Evolutionary conservation across 768 basidiomycete species (phyloP).

Genomic region (Boletus bicolor): DNA sequence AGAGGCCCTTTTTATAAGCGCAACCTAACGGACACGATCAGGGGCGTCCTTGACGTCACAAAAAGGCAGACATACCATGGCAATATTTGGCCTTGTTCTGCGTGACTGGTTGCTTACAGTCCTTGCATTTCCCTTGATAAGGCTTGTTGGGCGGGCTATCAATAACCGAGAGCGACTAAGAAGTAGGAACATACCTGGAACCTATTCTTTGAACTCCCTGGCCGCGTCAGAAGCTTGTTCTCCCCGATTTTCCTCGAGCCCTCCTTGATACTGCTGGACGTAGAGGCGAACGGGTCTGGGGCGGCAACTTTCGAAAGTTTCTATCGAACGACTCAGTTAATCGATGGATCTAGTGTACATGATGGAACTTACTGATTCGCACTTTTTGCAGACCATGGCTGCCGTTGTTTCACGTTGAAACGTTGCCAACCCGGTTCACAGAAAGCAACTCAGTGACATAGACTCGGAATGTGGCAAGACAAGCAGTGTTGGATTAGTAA

Average conservation of each 20-base stretch:
- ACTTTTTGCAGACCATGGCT: constrained; percentile 84
- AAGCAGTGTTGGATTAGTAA: constrained; percentile 16
- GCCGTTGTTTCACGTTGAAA: constrained; percentile 4
- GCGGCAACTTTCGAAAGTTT: constrained; percentile 91
- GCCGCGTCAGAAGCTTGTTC: constrained; percentile 75
- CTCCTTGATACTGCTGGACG: constrained; percentile 71
- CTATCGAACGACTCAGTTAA: constrained; percentile 35
- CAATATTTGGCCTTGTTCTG: constrained; percentile 90
- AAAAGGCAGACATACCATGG: constrained; percentile 54
- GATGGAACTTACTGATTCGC: constrained; percentile 56
- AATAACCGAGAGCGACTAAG: constrained; percentile 10
- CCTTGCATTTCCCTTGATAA: constrained; percentile 84
- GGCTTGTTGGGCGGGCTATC: constrained; percentile 45
- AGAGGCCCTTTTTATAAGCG: constrained; percentile 83
- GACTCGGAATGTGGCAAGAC: not conserved
- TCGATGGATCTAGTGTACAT: constrained; percentile 7
- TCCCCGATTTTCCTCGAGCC: constrained; percentile 79
- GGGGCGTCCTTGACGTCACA: not conserved
- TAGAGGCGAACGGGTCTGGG: constrained; percentile 80
- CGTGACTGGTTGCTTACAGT: constrained; percentile 79
- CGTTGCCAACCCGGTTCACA: not conserved
- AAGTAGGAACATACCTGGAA: constrained; percentile 55
- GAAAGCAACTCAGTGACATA: constrained; percentile 5
- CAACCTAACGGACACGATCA: constrained; percentile 51
- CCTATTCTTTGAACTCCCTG: constrained; percentile 70